Evolutionary conservation across 176 grass and related monocot genomes (phyloP).

Genomic region (Lolium rigidum): DNA sequence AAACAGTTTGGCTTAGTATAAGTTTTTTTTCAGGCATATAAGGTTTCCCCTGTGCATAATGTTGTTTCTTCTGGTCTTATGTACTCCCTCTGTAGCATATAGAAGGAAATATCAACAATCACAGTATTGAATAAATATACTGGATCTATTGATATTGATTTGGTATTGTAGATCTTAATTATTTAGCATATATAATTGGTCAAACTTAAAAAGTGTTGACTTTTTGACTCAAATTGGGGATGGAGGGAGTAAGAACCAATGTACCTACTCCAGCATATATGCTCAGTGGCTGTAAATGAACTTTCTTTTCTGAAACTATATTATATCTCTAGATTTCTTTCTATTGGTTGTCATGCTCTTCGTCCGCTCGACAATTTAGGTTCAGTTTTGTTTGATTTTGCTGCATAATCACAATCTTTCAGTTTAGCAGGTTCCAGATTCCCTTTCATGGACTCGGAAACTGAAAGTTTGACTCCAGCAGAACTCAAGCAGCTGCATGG

Average conservation of each 20-base stretch:
- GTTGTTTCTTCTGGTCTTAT: neutral
- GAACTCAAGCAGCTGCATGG: constrained; percentile 76
- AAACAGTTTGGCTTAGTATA: neutral
- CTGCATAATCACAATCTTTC: neutral
- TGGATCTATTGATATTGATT: too few relatives aligned
- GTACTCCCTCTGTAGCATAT: too few relatives aligned
- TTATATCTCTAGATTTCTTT: neutral
- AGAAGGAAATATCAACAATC: too few relatives aligned
- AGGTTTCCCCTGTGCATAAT: neutral
- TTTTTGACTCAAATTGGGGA: too few relatives aligned
- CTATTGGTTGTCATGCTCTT: neutral
- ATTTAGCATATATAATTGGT: too few relatives aligned
- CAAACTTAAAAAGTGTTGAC: too few relatives aligned
- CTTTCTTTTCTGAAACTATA: too few relatives aligned
- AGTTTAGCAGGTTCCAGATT: constrained; percentile 53
- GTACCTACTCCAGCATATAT: too few relatives aligned
- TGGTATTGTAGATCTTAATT: too few relatives aligned
- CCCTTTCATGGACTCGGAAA: constrained; percentile 77
- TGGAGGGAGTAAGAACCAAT: too few relatives aligned
- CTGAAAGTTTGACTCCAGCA: constrained; percentile 51
- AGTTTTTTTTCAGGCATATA: neutral
- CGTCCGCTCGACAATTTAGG: neutral
- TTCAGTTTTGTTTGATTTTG: neutral
- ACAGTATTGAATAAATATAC: too few relatives aligned
- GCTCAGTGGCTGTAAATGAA: too few relatives aligned